phyloP scores from a whole-genome alignment of 2,329 filamentous ascomycete species.

The Penicillium concentricum region DNA sequence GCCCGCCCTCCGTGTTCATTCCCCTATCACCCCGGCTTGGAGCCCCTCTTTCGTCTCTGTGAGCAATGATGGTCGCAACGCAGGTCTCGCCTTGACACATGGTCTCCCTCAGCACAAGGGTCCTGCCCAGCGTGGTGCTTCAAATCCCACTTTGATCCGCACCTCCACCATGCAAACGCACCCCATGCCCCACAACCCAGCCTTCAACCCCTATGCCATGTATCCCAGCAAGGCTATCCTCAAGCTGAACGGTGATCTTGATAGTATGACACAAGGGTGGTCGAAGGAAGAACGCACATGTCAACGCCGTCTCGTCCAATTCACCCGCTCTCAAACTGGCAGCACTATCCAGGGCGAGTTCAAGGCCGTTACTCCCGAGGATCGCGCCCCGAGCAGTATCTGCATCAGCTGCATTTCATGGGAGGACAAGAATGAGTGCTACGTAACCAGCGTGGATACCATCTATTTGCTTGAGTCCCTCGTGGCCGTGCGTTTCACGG shows the following conservation, averaged over 20 bases:
- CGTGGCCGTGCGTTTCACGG: slow-evolving; percentile 81
- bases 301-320: slow-evolving; percentile 82
- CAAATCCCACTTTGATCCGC: slow-evolving; percentile 63
- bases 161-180: slow-evolving; percentile 64
- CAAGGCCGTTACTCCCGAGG: slow-evolving; percentile 72
- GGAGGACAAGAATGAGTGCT: slow-evolving; percentile 87
- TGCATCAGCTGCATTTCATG: slow-evolving; percentile 98
- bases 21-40: slow-evolving; percentile 50
- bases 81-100: slow-evolving; percentile 42
- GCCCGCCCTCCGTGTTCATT: slow-evolving; percentile 48
- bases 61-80: slow-evolving; percentile 44
- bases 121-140: slow-evolving; percentile 44
- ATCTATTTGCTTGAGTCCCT: slow-evolving; percentile 92
- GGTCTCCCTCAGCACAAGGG: slow-evolving; percentile 39
- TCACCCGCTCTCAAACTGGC: slow-evolving; percentile 76
- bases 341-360: slow-evolving; percentile 81
- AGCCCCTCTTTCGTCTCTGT: slow-evolving; percentile 50
- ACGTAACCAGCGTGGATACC: slow-evolving; percentile 93
- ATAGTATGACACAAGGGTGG: slow-evolving; percentile 82
- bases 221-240: slow-evolving; percentile 82
- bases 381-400: slow-evolving; percentile 78
- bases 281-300: slow-evolving; percentile 74
- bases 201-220: slow-evolving; percentile 75
- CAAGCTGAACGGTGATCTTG: slow-evolving; percentile 81
- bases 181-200: slow-evolving; percentile 47